phyloP scores from a whole-genome alignment of 2,329 filamentous ascomycete species.

The Colletotrichum sansevieriae region DNA sequence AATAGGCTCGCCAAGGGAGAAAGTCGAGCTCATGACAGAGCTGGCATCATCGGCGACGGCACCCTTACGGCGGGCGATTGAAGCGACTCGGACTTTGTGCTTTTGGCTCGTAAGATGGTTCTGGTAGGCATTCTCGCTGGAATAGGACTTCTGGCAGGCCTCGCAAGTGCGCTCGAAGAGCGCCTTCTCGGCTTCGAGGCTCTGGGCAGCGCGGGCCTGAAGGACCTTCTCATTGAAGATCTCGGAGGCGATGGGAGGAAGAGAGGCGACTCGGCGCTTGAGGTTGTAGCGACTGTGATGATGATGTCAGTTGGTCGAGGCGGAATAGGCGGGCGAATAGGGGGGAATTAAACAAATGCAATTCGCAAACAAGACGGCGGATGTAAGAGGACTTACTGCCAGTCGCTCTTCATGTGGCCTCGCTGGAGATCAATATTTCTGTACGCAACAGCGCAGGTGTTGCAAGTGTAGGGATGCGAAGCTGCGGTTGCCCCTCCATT shows the following conservation, averaged over 20 bases:
- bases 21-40: constrained; percentile 90
- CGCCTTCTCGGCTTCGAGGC: constrained; percentile 87
- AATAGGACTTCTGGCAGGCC: constrained; percentile 91
- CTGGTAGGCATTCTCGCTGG: constrained; percentile 93
- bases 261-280: constrained; percentile 90
- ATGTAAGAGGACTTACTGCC: constrained; percentile 79
- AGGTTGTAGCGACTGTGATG: constrained; percentile 86
- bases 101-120: constrained; percentile 95
- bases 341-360: neutral
- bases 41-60: constrained; percentile 72
- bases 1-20: constrained; percentile 88
- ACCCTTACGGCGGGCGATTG: constrained; percentile 51
- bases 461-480: constrained; percentile 95
- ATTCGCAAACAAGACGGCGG: neutral
- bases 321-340: neutral
- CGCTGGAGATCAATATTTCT: constrained; percentile 93
- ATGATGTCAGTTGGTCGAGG: constrained; percentile 40
- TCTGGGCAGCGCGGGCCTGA: constrained; percentile 86
- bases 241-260: constrained; percentile 92
- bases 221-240: constrained; percentile 96
- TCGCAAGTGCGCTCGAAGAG: constrained; percentile 88
- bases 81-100: constrained; percentile 78
- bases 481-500: constrained; percentile 53
- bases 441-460: constrained; percentile 97
- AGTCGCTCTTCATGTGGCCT: constrained; percentile 97